Base-by-base conservation (phyloP, 2,329 filamentous ascomycete genomes). In the Scedosporium minutisporum region DNA sequence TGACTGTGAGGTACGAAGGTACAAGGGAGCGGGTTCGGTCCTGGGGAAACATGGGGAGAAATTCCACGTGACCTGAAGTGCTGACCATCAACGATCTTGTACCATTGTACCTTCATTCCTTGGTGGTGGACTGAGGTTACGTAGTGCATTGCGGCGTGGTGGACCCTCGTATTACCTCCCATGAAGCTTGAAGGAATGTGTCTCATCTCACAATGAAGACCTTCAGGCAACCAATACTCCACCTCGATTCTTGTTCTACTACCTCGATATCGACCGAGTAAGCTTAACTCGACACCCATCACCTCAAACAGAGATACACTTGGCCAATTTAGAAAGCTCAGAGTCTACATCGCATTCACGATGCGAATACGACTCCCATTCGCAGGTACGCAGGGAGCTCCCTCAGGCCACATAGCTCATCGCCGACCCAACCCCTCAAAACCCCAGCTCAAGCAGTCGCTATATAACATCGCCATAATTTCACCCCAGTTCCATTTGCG, bases 351-450 rank as follows among this genome's bases (percentile, higher is more conserved):
- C 51, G 12, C 23, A 55, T 21, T 57, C 62, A 60, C 29, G 21
- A 41, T 64, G 55, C 89, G 90, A 75, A 91, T 97, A 78, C 86
- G 93, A 71, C 84, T 92, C 70, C 89, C 90, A 62, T 96, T 96
- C 73, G 91, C 91, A 78, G 90, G 93, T 95, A 79, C 5, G 33
- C 33, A 71, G 85, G 65, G 33, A 63, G 21, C 29, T 53, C 58
- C 61, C 23, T 57, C 48, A 58, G 23, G 57, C 42, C 14, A 53
- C 48, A 29, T 38, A 44, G 51, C 33, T 51, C 29, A 48, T 63
- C 64, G 41, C 10, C 55, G 14, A 23, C 55, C 12, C 21, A 46
- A 18, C n/a, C 61, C n/a, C 21, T 21, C 61, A 12, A 16, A n/a
- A 2, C 3, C 14, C 27, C 51, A 57, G 46, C 9, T 6, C 1